Conservation (phyloP, 148 eudicot genomes). For the Mesembryanthemum crystallinum region DNA sequence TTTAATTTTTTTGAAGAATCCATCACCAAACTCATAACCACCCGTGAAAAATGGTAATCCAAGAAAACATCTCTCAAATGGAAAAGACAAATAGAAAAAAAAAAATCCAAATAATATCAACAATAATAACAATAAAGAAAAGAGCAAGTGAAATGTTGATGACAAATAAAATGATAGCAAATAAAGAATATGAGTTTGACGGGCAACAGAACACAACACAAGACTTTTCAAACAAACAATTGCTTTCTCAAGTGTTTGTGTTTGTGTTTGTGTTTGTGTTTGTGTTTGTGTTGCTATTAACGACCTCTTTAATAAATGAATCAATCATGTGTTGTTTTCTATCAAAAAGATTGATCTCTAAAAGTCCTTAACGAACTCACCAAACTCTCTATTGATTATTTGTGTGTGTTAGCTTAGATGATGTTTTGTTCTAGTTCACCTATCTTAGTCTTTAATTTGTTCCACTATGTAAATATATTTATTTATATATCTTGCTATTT, state of each 20-base stretch:
- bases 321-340: slow-evolving; percentile 15
- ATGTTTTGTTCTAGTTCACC: slow-evolving; percentile 27
- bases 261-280: too few relatives aligned
- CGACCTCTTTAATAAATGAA: slow-evolving; percentile 4
- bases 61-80: slow-evolving; percentile 10
- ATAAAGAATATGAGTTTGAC: slow-evolving; percentile 11
- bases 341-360: background rate
- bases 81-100: background rate
- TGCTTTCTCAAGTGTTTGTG: too few relatives aligned
- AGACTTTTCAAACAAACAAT: background rate
- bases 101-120: too few relatives aligned
- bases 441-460: slow-evolving; percentile 23
- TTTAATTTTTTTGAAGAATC: background rate
- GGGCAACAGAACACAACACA: slow-evolving; percentile 7
- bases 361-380: slow-evolving; percentile 41
- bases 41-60: slow-evolving; percentile 14
- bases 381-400: slow-evolving; percentile 15
- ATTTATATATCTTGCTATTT: background rate
- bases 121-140: background rate
- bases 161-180: too few relatives aligned
- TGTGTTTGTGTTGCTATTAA: slow-evolving; percentile 14
- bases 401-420: background rate
- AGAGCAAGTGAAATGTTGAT: background rate
- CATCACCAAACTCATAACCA: slow-evolving; percentile 25
- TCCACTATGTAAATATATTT: too few relatives aligned